Conservation (phyloP, 768 basidiomycete species). For the Russula sp. region DNA sequence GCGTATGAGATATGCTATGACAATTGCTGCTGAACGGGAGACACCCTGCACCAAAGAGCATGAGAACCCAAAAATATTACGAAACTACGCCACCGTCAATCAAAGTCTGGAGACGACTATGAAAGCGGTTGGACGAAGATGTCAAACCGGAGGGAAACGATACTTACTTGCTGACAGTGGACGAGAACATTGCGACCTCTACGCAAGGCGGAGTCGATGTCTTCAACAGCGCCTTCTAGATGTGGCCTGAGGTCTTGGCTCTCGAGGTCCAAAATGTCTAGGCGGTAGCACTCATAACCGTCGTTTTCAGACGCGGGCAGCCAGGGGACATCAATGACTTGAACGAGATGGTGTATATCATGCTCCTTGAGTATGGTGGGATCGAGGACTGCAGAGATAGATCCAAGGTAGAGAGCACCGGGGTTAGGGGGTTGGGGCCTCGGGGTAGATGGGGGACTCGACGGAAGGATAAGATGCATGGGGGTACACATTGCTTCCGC, state of each 20-base stretch:
- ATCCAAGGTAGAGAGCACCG: conserved; percentile 66
- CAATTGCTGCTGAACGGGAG: conserved; percentile 69
- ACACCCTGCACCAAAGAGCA: conserved; percentile 47
- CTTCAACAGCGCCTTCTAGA: conserved; percentile 59
- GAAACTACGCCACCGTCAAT: conserved; percentile 1
- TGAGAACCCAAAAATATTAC: neutral
- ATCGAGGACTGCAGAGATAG: conserved; percentile 56
- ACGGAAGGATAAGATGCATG: conserved; percentile 65
- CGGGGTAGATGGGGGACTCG: conserved; percentile 25
- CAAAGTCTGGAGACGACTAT: conserved; percentile 16
- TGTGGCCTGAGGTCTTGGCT: conserved; percentile 60
- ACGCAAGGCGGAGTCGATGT: conserved; percentile 57
- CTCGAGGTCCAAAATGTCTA: conserved; percentile 60
- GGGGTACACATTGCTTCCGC: conserved; percentile 83
- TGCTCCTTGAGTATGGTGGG: conserved; percentile 43
- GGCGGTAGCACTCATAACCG: conserved; percentile 49
- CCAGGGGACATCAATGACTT: conserved; percentile 65
- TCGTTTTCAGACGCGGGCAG: conserved; percentile 36
- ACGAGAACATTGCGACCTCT: conserved; percentile 64
- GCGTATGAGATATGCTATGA: conserved; percentile 78
- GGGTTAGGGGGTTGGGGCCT: conserved; percentile 24
- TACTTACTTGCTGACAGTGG: conserved; percentile 73
- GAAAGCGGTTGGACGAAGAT: conserved; percentile 6
- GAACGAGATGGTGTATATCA: conserved; percentile 54
- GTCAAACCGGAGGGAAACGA: conserved; percentile 1